Evolutionary conservation across 2,329 filamentous ascomycete species (phyloP).

Genomic region (Cladophialophora exuberans): DNA sequence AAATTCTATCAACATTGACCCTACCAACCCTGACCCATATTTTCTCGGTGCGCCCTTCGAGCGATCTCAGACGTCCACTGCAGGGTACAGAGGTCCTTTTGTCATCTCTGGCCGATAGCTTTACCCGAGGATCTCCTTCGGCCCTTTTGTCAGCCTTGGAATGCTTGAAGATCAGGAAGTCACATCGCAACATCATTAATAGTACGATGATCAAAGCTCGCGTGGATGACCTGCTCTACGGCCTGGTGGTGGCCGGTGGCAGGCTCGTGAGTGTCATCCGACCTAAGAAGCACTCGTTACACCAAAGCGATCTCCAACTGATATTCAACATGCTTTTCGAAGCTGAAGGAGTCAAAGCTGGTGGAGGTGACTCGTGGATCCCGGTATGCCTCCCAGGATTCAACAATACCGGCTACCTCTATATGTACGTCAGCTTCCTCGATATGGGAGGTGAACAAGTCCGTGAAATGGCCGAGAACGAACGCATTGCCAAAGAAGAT

Average conservation of each 20-base stretch:
- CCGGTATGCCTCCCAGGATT: conserved; percentile 94
- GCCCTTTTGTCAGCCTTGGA: conserved; percentile 87
- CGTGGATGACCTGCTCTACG: conserved; percentile 81
- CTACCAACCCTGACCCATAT: conserved; percentile 83
- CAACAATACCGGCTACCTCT: conserved; percentile 93
- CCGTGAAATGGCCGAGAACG: conserved; percentile 44
- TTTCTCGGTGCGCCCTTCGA: conserved; percentile 89
- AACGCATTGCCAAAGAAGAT: conserved; percentile 59
- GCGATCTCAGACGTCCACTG: conserved; percentile 84
- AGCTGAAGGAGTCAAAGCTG: conserved; percentile 86
- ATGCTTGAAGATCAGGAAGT: conserved; percentile 88
- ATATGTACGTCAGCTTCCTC: conserved; percentile 99
- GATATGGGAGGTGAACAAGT: conserved; percentile 60
- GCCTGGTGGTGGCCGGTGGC: conserved; percentile 88
- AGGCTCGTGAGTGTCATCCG: conserved; percentile 92
- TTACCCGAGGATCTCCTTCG: conserved; percentile 88
- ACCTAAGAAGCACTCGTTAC: conserved; percentile 91
- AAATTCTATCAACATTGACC: conserved; percentile 93
- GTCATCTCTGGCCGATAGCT: conserved; percentile 90
- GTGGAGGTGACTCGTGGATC: conserved; percentile 96
- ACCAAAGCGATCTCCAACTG: conserved; percentile 91
- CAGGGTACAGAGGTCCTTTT: conserved; percentile 90
- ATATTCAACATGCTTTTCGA: conserved; percentile 99
- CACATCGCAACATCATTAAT: conserved; percentile 83
- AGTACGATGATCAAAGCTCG: conserved; percentile 80